Evolutionary conservation across 192 early-diverging fungal species (phyloP).

Genomic region (Thoreauomyces humboldtii): DNA sequence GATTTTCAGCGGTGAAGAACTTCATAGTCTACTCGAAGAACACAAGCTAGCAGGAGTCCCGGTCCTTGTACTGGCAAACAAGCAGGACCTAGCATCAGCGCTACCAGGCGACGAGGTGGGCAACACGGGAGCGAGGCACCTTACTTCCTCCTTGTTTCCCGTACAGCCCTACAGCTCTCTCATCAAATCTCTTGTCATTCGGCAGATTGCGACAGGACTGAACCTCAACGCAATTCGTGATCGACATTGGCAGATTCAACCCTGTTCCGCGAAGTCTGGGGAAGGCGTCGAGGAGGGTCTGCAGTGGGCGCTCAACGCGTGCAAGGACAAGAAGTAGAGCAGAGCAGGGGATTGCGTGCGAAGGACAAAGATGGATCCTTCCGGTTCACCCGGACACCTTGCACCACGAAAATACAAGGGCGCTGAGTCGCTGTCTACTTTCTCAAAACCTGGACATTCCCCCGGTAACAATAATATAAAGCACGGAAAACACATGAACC

Average conservation of each 20-base stretch:
- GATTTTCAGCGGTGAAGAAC: constrained; percentile 59
- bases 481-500: too few relatives aligned
- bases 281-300: constrained; percentile 55
- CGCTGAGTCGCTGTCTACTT: too few relatives aligned
- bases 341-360: too few relatives aligned
- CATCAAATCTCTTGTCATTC: too few relatives aligned
- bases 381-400: too few relatives aligned
- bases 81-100: constrained; percentile 81
- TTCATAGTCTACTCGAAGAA: constrained; percentile 79
- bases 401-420: too few relatives aligned
- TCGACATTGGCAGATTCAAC: constrained; percentile 58
- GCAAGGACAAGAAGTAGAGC: too few relatives aligned
- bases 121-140: background rate
- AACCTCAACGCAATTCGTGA: constrained; percentile 58
- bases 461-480: too few relatives aligned
- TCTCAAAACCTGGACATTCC: too few relatives aligned
- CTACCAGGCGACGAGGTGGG: constrained; percentile 52
- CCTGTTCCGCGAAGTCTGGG: constrained; percentile 53
- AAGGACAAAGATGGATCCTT: too few relatives aligned
- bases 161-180: too few relatives aligned
- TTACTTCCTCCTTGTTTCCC: too few relatives aligned
- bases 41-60: constrained; percentile 87
- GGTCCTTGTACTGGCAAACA: constrained; percentile 94
- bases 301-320: constrained; percentile 53
- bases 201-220: constrained; percentile 55